These are phyloP conservation scores for Colletotrichum filicis DNA, from an alignment of 2,329 filamentous ascomycete genomes.

Conservation along the genomic window DNA sequence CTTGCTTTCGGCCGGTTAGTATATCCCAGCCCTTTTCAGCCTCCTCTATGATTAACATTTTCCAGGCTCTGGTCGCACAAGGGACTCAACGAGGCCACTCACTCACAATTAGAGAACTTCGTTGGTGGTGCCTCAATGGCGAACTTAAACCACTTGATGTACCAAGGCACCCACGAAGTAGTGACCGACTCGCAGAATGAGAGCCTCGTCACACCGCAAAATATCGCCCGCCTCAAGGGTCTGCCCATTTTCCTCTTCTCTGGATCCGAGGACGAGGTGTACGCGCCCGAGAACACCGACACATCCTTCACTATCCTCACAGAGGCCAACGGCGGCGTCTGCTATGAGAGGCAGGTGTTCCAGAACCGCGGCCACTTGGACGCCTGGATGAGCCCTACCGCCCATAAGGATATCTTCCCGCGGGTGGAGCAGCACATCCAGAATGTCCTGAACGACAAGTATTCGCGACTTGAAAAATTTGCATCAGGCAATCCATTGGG, in stretches of 20 bases:
- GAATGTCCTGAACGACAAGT: constrained; percentile 2
- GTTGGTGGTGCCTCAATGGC: constrained; percentile 72
- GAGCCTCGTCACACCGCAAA: constrained; percentile 20
- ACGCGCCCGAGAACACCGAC: constrained; percentile 39
- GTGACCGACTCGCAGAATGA: constrained; percentile 45
- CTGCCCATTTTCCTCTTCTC: constrained; percentile 36
- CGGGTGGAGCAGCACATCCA: constrained; percentile 27
- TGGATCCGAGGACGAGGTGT: constrained; percentile 38
- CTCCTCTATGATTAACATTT: not conserved
- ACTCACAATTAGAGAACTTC: constrained; percentile 69
- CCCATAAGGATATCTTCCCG: constrained; percentile 39
- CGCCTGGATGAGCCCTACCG: constrained; percentile 40
- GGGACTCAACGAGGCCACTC: constrained; percentile 74
- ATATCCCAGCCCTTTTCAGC: too few relatives aligned
- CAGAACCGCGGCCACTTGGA: constrained; percentile 40
- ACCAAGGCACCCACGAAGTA: constrained; percentile 61
- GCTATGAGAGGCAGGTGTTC: constrained; percentile 41
- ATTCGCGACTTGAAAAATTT: not conserved
- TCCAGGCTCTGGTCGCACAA: constrained; percentile 64
- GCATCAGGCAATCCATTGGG: not conserved
- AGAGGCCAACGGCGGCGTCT: constrained; percentile 37
- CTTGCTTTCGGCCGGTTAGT: constrained; percentile 68
- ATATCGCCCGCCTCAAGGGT: constrained; percentile 20
- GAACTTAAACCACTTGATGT: constrained; percentile 65
- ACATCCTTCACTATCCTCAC: constrained; percentile 38